Evolutionary conservation across 495 filamentous ascomycete genomes (phyloP), one percentile per base, ranked within the genome.

Genomic region (Aspergillus sclerotiicarbonarius): DNA sequence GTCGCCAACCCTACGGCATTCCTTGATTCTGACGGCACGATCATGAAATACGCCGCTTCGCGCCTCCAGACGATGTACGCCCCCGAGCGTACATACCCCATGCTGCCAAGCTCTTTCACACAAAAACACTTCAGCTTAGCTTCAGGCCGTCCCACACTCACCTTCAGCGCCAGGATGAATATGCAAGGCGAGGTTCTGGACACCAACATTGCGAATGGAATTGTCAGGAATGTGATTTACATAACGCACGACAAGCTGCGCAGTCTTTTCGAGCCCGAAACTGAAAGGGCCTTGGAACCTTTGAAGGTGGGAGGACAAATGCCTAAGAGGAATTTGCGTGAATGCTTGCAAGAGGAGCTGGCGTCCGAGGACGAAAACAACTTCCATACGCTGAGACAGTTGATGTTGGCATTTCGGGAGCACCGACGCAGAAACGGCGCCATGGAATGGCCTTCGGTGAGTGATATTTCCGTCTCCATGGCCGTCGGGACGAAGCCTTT

Each of bases 1-100:
- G 78, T 96, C 35, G 94, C 95, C n/a, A 94, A 98, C 65, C 95
- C 93, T 2, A 88, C 92, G 4, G 90, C 94, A n/a, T 89, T 88
- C 61, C 78, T 98, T 53, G 45, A 67, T 1, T 80, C 79, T 12
- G 76, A 85, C 16, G 75, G 84, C 47, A 65, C 72, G 10, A 67
- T 90, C 15, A 84, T 86, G 18, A 72, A 83, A 59, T 81, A 86
- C 61, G 92, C 92, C 0, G 79, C 84, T 32, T 71, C 82, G 31
- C 76, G 87, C 30, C 72, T 81, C 2, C 75, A 87, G 57, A 88
- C 83, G 2, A 72, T 86, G n/a, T 98, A 98, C 63, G 71, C 88
- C 8, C 84, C 90, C 1, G 90, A 93, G 45, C 79, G 84, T 18
- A 76, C 81, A 18, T 86, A 87, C 58, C 77, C 84, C 31, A 96